These are phyloP conservation scores for Mycena citricolor DNA, from an alignment of 1,284 basidiomycete genomes.

Conservation along the genomic window DNA sequence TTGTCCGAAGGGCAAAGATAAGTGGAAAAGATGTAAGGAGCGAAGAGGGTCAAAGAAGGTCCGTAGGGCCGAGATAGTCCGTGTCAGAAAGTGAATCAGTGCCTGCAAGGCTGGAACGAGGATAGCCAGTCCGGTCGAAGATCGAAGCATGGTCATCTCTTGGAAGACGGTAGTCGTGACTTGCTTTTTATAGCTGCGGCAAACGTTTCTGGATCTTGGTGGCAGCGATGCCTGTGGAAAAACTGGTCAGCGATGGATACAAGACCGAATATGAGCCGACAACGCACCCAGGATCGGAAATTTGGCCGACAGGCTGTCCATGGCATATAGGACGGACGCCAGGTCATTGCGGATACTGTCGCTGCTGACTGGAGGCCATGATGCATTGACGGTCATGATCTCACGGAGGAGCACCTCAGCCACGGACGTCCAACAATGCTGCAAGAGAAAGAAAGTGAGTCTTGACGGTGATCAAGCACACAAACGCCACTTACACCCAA, in stretches of 20 bases:
- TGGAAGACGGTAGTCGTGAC: constrained; percentile 17
- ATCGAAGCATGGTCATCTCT: constrained; percentile 21
- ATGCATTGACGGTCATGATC: constrained; percentile 53
- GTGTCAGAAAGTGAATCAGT: constrained; percentile 7
- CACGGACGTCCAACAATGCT: constrained; percentile 71
- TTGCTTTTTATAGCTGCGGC: constrained; percentile 34
- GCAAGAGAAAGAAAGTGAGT: constrained; percentile 17
- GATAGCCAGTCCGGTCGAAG: constrained; percentile 22
- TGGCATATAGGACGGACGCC: constrained; percentile 56
- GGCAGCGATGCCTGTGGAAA: constrained; percentile 28
- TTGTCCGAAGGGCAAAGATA: constrained; percentile 4
- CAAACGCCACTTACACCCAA: constrained; percentile 54
- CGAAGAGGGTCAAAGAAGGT: constrained; percentile 1
- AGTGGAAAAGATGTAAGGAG: constrained; percentile 10
- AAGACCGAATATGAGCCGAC: background rate
- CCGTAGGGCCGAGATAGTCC: constrained; percentile 4
- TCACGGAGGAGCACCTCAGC: constrained; percentile 67
- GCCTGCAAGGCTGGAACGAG: constrained; percentile 22
- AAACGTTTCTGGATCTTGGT: constrained; percentile 39
- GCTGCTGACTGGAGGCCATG: constrained; percentile 58
- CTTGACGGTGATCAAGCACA: constrained; percentile 1
- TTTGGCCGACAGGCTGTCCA: constrained; percentile 56
- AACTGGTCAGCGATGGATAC: constrained; percentile 4
- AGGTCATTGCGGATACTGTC: constrained; percentile 61
- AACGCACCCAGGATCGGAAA: constrained; percentile 60